Evolutionary conservation across 768 basidiomycete species (phyloP).

Genomic region (Mycena vitilis): DNA sequence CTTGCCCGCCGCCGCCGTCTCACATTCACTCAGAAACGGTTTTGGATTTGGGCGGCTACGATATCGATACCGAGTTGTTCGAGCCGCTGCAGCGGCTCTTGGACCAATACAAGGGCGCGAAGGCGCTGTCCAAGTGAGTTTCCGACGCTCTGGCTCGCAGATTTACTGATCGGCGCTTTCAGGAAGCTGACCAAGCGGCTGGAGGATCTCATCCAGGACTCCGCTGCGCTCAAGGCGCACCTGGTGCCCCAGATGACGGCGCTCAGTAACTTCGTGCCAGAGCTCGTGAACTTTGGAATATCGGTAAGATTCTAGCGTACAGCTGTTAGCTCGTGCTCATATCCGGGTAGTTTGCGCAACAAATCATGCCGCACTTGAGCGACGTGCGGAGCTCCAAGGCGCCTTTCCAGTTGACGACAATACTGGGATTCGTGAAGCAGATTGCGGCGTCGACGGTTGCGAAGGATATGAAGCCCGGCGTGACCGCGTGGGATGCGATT

Average conservation of each 20-base stretch:
- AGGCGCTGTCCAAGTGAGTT: conserved; percentile 80
- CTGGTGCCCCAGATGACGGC: conserved; percentile 79
- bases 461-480: conserved; percentile 72
- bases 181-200: conserved; percentile 92
- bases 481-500: conserved; percentile 83
- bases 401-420: conserved; percentile 78
- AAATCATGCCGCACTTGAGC: conserved; percentile 86
- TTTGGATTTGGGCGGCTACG: conserved; percentile 78
- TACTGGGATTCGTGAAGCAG: conserved; percentile 79
- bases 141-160: not conserved
- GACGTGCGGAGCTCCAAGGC: conserved; percentile 84
- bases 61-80: conserved; percentile 82
- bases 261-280: conserved; percentile 78
- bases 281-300: conserved; percentile 92
- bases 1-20: not conserved
- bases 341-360: conserved; percentile 80
- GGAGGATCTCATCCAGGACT: conserved; percentile 81
- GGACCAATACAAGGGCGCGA: conserved; percentile 85
- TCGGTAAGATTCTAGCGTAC: conserved; percentile 61
- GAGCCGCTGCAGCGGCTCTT: conserved; percentile 85
- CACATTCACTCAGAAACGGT: conserved; percentile 65
- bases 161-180: conserved; percentile 8
- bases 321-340: not conserved
- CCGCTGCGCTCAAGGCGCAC: conserved; percentile 76
- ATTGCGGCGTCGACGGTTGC: conserved; percentile 78